Percentiles rank a stretch among this genome's conserved stretches.
phyloP scores from a whole-genome alignment of 257 asterid species.

The Solanum neorickii region DNA sequence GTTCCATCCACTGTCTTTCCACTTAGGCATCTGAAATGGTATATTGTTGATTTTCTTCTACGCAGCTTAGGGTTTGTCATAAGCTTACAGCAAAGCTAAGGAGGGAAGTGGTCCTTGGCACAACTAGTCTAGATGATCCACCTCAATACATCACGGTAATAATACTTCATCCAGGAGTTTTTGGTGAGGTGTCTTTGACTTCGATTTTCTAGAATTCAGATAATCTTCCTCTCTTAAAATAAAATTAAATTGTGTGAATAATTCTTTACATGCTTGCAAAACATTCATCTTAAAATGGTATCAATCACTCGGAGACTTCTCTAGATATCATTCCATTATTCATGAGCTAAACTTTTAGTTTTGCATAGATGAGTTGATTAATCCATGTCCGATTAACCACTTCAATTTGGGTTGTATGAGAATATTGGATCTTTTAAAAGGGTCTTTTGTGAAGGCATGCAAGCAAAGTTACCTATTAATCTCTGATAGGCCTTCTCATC shows the following conservation, averaged over 20 bases:
- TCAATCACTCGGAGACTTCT: not conserved
- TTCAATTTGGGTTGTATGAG: not conserved
- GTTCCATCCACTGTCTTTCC: not conserved
- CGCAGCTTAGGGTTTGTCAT: slow-evolving; percentile 89
- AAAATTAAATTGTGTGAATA: not conserved
- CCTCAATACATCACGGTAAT: slow-evolving; percentile 78
- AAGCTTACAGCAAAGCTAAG: slow-evolving; percentile 69
- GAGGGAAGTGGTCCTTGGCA: slow-evolving; percentile 94
- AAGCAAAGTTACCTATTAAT: not conserved
- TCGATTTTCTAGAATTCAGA: not conserved
- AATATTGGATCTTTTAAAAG: not conserved
- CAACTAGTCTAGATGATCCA: slow-evolving; percentile 85
- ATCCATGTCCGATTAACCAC: not conserved
- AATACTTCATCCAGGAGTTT: not conserved
- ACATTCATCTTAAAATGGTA: not conserved
- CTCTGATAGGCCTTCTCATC: not conserved
- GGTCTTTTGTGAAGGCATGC: not conserved
- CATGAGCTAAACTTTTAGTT: not conserved
- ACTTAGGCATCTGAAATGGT: not conserved
- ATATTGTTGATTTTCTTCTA: not conserved
- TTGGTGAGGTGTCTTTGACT: not conserved
- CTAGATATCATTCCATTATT: not conserved
- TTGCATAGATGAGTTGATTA: not conserved
- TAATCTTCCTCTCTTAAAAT: not conserved
- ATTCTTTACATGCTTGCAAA: not conserved